phyloP scores from a whole-genome alignment of 2,329 filamentous ascomycete species.

The Exserohilum turcica region DNA sequence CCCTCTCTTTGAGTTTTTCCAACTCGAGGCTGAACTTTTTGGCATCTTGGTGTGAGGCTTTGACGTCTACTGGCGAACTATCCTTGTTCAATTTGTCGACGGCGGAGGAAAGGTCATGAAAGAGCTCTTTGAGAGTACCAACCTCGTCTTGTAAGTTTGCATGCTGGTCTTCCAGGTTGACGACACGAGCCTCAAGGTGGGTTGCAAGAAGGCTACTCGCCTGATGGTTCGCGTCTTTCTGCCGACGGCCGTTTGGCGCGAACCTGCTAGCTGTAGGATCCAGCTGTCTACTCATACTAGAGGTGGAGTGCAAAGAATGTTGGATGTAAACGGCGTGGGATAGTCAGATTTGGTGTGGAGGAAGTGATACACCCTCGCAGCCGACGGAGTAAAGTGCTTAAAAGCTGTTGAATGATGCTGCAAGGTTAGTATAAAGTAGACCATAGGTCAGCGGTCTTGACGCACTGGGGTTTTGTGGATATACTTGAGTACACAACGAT shows the following conservation, averaged over 20 bases:
- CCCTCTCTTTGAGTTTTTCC: slow-evolving; percentile 21
- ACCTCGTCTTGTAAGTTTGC: slow-evolving; percentile 21
- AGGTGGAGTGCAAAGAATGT: not conserved
- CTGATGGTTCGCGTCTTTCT: slow-evolving; percentile 15
- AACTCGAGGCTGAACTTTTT: slow-evolving; percentile 22
- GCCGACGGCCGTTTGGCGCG: slow-evolving; percentile 7
- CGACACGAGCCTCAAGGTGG: slow-evolving; percentile 25
- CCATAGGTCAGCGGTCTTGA: not conserved
- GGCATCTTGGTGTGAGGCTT: slow-evolving; percentile 18
- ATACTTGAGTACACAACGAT: no score
- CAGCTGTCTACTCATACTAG: slow-evolving; percentile 6
- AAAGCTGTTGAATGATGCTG: not conserved
- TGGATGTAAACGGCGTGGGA: not conserved
- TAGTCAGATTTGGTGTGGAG: slow-evolving; percentile 2
- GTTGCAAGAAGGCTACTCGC: slow-evolving; percentile 18
- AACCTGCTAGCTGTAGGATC: slow-evolving; percentile 21
- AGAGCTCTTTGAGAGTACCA: slow-evolving; percentile 19
- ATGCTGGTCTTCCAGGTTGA: slow-evolving; percentile 26
- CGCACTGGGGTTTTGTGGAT: no score
- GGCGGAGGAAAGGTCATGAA: slow-evolving; percentile 22
- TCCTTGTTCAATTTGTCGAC: slow-evolving; percentile 29
- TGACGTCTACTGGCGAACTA: slow-evolving; percentile 23
- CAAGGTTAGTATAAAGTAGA: not conserved
- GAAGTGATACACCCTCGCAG: not conserved
- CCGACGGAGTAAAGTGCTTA: no score